Conservation (phyloP, 495 filamentous ascomycete genomes). For the Tuber melanosporum region DNA sequence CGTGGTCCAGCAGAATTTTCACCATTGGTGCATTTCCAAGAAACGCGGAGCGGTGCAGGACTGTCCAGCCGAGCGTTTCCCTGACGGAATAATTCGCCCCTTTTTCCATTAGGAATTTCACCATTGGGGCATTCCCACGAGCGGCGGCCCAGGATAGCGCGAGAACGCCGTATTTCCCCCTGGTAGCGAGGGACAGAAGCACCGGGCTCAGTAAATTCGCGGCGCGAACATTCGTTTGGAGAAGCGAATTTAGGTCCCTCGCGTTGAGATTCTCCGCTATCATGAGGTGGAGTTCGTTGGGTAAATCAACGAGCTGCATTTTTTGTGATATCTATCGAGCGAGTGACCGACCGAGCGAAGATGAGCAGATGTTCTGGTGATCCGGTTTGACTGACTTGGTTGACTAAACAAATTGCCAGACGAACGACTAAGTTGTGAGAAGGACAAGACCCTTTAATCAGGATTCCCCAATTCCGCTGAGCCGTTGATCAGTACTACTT, state of each 20-base stretch:
- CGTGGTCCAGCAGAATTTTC: constrained; percentile 45
- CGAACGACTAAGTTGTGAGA: background rate
- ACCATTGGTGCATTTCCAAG: constrained; percentile 49
- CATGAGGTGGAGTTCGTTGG: background rate
- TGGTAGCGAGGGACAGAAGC: background rate
- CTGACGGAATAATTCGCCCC: background rate
- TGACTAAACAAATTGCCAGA: background rate
- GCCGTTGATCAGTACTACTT: background rate
- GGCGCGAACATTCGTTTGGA: background rate
- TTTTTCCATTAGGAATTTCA: constrained; percentile 10
- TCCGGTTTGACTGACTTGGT: background rate
- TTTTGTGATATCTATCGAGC: background rate
- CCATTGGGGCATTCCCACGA: constrained; percentile 9
- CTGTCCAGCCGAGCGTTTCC: constrained; percentile 11
- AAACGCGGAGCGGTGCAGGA: constrained; percentile 53
- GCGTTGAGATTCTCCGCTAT: constrained; percentile 2
- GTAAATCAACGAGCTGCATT: background rate
- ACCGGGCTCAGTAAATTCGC: background rate
- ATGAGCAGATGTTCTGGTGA: background rate
- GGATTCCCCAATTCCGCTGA: background rate
- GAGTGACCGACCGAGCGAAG: background rate
- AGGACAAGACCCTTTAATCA: background rate
- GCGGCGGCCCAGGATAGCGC: constrained; percentile 21
- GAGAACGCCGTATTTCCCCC: background rate
- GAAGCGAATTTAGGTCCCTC: background rate